These are phyloP conservation scores for Pseudocercospora macadamiae DNA, from an alignment of 2,329 filamentous ascomycete genomes.

Conservation along the genomic window DNA sequence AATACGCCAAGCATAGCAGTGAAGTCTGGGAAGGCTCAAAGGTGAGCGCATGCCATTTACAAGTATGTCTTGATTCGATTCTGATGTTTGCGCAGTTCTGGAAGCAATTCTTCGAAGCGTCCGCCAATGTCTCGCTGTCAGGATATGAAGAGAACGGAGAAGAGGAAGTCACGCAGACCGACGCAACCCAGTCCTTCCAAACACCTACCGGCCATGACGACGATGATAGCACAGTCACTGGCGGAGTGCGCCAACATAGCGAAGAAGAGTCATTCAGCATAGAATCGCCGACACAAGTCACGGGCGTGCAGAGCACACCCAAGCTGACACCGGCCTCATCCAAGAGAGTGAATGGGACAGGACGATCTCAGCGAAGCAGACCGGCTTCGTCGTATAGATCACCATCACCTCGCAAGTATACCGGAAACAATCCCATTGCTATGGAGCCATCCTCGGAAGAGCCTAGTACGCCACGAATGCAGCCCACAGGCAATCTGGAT, in stretches of 20 bases:
- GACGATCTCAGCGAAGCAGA: constrained; percentile 29
- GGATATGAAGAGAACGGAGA: constrained; percentile 82
- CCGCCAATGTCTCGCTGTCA: constrained; percentile 93
- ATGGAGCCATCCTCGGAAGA: constrained; percentile 27
- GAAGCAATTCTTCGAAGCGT: constrained; percentile 99
- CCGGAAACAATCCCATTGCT: constrained; percentile 41
- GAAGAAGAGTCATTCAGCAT: constrained; percentile 63
- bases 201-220: constrained; percentile 30
- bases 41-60: constrained; percentile 51
- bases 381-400: constrained; percentile 31
- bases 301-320: constrained; percentile 63
- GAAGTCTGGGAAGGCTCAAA: constrained; percentile 97
- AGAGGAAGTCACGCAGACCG: constrained; percentile 53
- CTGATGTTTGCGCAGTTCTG: constrained; percentile 69
- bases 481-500: constrained; percentile 19
- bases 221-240: constrained; percentile 37
- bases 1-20: constrained; percentile 91
- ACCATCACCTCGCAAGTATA: constrained; percentile 45
- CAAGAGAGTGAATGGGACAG: constrained; percentile 28
- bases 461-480: constrained; percentile 36
- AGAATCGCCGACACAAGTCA: constrained; percentile 57
- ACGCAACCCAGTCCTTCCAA: constrained; percentile 34
- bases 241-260: constrained; percentile 40
- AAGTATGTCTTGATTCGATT: background rate
- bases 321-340: constrained; percentile 45